Evolutionary conservation across 1,284 basidiomycete genomes (phyloP), one percentile per base, ranked within the genome.

Genomic region (Ustilago curta): DNA sequence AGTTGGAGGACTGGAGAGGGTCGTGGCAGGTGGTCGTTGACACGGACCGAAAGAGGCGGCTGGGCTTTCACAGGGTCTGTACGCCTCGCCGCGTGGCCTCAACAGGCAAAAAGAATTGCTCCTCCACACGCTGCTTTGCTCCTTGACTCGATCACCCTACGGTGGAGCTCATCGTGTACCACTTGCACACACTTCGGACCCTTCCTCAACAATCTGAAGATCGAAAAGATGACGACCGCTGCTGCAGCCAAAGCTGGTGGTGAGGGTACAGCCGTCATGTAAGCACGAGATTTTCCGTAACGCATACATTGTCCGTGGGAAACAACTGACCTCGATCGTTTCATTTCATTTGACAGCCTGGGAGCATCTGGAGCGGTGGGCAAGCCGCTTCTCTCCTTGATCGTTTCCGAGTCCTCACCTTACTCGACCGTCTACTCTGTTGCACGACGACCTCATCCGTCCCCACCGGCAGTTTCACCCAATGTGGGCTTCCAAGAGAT

Each of bases 401-500:
- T 82, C 5, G 59, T 82, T 3, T 55, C 59, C 8, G 40, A 42
- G 0, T 9, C 55, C 1, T 67, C 64, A 0, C 49, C 57, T 0
- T 80, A 66, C 53, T 40, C 54, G 89, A 44, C 90, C 91, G 23
- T 89, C 90, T n/a, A 91, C 91, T 58, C 88, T 88, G n/a, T 88
- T 89, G 42, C 23, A 89, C 90, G 19, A 88, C 90, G 42, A 86
- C 86, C 45, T 86, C 88, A 44, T 87, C 85, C 77, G 45, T 55
- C 83, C 48, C 44, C 77, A 59, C 51, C 72, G 69, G 66, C 81
- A 21, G 70, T 80, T 43, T 79, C 81, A 16, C 78, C 81, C 86
- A 48, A 87, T 85, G 16, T 87, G 85, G 50, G 55, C 14, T 64
- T 59, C 44, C 44, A 48, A 8, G 63, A 79, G 50, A 50, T 77